A percentile compares a stretch with the other conserved stretches of the same genome.
These are phyloP conservation scores for Cicer arietinum DNA, from an alignment of 306 rosid genomes.

Conservation along the genomic window DNA sequence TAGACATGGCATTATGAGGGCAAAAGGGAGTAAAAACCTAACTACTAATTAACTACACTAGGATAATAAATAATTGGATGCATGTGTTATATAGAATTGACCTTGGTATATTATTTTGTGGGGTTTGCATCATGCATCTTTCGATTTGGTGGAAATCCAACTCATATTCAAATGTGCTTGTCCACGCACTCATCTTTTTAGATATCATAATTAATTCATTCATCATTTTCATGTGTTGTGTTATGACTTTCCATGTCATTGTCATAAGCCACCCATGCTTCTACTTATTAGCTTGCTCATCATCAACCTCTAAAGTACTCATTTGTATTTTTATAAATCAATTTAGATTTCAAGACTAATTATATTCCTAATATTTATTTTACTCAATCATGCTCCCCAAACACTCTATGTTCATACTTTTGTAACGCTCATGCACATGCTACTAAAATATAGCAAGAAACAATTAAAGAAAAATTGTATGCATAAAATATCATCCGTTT, in stretches of 20 bases:
- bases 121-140: slow-evolving; percentile 44
- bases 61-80: slow-evolving; percentile 17
- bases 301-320: slow-evolving; percentile 20
- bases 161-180: slow-evolving; percentile 50
- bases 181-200: slow-evolving; percentile 46
- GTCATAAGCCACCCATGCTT: slow-evolving; percentile 12
- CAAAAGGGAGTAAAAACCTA: slow-evolving; percentile 32
- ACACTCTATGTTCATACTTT: neutral
- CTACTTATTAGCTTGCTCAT: neutral
- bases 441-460: neutral
- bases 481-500: neutral
- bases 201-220: slow-evolving; percentile 30
- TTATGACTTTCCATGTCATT: slow-evolving; percentile 36
- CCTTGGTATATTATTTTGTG: slow-evolving; percentile 39
- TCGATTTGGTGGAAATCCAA: slow-evolving; percentile 63
- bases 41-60: neutral
- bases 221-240: slow-evolving; percentile 28
- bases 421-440: neutral
- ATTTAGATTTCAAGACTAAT: neutral
- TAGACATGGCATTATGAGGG: slow-evolving; percentile 26
- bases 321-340: slow-evolving; percentile 28
- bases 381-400: slow-evolving; percentile 30
- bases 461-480: neutral
- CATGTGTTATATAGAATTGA: slow-evolving; percentile 37
- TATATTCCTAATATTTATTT: neutral